Conservation (phyloP, 257 asterid species). For the Catharanthus roseus region DNA sequence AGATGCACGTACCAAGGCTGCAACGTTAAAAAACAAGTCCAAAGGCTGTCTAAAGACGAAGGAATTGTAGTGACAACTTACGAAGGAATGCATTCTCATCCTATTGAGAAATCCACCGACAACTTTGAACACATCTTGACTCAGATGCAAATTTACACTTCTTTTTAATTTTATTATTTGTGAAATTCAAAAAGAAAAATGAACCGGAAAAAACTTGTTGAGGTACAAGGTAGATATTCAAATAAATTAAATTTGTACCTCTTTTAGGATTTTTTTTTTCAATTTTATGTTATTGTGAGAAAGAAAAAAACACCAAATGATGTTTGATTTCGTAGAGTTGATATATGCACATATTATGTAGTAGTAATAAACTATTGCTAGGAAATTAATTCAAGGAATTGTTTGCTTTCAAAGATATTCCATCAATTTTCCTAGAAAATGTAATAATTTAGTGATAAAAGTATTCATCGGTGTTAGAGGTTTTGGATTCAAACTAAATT, state of each 20-base stretch:
- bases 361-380: too few species aligned
- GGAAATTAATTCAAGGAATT: too few species aligned
- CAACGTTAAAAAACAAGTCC: slow-evolving; percentile 82
- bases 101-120: slow-evolving; percentile 69
- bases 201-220: background rate
- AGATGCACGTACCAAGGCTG: slow-evolving; percentile 84
- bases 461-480: too few species aligned
- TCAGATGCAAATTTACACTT: slow-evolving; percentile 69
- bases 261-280: too few species aligned
- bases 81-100: slow-evolving; percentile 84
- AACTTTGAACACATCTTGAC: slow-evolving; percentile 75
- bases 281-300: too few species aligned
- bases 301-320: background rate
- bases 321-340: background rate
- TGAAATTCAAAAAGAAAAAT: background rate
- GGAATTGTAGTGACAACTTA: slow-evolving; percentile 79
- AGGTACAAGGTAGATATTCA: background rate
- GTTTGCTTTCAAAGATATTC: too few species aligned
- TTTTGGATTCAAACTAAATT: too few species aligned
- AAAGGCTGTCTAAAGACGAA: slow-evolving; percentile 78
- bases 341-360: too few species aligned
- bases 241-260: background rate
- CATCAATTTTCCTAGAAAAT: too few species aligned
- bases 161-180: slow-evolving; percentile 25
- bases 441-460: too few species aligned